Evolutionary conservation across 805 yeast genomes (phyloP).

Genomic region (Candida nitratophila): DNA sequence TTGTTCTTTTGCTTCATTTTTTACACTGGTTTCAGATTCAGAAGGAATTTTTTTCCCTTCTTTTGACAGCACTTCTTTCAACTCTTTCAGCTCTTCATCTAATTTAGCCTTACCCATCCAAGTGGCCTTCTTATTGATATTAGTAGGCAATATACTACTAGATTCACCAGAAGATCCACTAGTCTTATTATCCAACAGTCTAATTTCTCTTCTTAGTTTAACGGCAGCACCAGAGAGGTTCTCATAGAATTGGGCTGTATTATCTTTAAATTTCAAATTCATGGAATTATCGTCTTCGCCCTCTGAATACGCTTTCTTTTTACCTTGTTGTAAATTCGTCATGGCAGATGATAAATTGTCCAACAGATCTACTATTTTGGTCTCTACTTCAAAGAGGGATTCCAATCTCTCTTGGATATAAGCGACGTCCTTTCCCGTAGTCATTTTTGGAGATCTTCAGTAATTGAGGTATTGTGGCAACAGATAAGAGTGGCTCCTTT

Average conservation of each 20-base stretch:
- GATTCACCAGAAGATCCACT: constrained; percentile 35
- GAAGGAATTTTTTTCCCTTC: constrained; percentile 1
- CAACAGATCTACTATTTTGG: constrained; percentile 41
- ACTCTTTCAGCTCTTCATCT: constrained; percentile 33
- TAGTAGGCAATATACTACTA: constrained; percentile 52
- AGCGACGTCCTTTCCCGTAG: not conserved
- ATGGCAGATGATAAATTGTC: constrained; percentile 42
- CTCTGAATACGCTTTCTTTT: constrained; percentile 11
- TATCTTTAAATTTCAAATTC: constrained; percentile 30
- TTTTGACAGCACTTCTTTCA: constrained; percentile 21
- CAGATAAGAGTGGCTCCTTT: too few species aligned
- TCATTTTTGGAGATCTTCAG: not conserved
- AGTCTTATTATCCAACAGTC: constrained; percentile 51
- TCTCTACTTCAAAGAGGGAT: constrained; percentile 44
- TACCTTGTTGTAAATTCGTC: constrained; percentile 30
- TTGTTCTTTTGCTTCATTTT: constrained; percentile 2
- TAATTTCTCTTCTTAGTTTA: constrained; percentile 58
- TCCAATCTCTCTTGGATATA: constrained; percentile 46
- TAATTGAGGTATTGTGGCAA: too few species aligned
- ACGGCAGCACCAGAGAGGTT: constrained; percentile 54
- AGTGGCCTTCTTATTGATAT: constrained; percentile 64
- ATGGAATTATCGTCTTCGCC: constrained; percentile 15
- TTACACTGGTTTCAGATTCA: not conserved
- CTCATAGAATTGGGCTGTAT: constrained; percentile 42
- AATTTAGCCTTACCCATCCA: constrained; percentile 56